These are phyloP conservation scores for Cyberlindnera meyerae DNA, from an alignment of 805 yeast genomes.

Conservation along the genomic window DNA sequence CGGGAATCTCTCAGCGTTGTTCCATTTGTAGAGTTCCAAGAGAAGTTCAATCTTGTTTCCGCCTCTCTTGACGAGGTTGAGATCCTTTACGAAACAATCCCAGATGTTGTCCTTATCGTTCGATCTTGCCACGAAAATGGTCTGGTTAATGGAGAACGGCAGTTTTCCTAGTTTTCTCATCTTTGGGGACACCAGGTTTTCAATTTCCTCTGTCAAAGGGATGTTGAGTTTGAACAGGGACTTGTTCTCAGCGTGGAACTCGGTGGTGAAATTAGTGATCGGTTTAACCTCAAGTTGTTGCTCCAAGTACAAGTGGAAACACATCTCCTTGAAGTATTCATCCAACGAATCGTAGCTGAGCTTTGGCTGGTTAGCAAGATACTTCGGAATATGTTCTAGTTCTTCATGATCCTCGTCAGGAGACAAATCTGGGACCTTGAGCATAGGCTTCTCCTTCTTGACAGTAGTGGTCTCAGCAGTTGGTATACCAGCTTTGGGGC, in stretches of 20 bases:
- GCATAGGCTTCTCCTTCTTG: slow-evolving; percentile 10
- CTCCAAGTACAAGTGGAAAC: slow-evolving; percentile 59
- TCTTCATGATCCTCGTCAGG: slow-evolving; percentile 23
- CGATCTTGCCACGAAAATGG: slow-evolving; percentile 45
- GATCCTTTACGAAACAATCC: slow-evolving; percentile 53
- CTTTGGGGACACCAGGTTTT: slow-evolving; percentile 45
- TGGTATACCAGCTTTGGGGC: background rate
- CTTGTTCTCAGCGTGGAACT: slow-evolving; percentile 46
- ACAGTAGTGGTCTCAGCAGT: slow-evolving; percentile 1
- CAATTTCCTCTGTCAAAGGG: slow-evolving; percentile 43
- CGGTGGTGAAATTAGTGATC: slow-evolving; percentile 43
- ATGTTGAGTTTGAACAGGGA: slow-evolving; percentile 39
- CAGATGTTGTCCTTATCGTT: slow-evolving; percentile 49
- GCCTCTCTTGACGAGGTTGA: slow-evolving; percentile 30
- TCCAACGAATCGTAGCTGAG: slow-evolving; percentile 44
- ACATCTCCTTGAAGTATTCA: slow-evolving; percentile 53
- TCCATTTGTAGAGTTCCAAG: slow-evolving; percentile 56
- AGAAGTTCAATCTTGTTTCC: slow-evolving; percentile 36
- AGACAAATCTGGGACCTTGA: slow-evolving; percentile 9
- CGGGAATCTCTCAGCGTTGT: slow-evolving; percentile 43
- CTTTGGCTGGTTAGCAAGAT: slow-evolving; percentile 31
- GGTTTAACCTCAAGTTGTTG: slow-evolving; percentile 47
- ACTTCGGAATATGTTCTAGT: slow-evolving; percentile 24
- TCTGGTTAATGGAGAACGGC: slow-evolving; percentile 57
- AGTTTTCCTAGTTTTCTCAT: slow-evolving; percentile 48